These are phyloP conservation scores for Cornus florida DNA, from an alignment of 148 eudicot species.

Conservation along the genomic window DNA sequence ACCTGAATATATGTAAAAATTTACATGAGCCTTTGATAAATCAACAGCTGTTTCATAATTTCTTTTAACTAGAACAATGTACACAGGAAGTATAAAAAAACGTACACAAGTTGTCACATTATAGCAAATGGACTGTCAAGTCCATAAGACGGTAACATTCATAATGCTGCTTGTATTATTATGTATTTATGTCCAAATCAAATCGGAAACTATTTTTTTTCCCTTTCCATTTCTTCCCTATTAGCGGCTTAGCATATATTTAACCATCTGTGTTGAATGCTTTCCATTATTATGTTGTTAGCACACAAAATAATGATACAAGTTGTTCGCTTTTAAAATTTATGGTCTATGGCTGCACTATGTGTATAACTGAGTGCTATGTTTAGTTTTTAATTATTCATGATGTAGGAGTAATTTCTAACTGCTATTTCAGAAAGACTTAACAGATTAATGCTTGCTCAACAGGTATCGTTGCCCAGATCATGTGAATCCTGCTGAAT, in stretches of 20 bases:
- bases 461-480: conserved; percentile 85
- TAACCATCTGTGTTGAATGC: background rate
- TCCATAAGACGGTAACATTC: background rate
- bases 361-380: background rate
- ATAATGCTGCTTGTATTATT: background rate
- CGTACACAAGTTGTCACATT: background rate
- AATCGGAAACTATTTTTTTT: no score
- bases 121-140: no score
- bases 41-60: background rate
- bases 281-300: background rate
- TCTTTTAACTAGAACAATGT: background rate
- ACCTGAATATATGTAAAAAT: no score
- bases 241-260: background rate
- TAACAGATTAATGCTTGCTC: conserved; percentile 15
- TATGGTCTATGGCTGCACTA: background rate
- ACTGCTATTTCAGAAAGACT: conserved; percentile 12
- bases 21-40: background rate
- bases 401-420: background rate
- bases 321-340: background rate
- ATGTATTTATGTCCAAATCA: no score
- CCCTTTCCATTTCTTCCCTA: no score
- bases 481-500: conserved; percentile 97
- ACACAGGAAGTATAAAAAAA: background rate
- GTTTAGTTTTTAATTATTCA: background rate
- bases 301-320: no score